phyloP scores from a whole-genome alignment of 2,329 filamentous ascomycete species.

The Fusarium pseudograminearum region DNA sequence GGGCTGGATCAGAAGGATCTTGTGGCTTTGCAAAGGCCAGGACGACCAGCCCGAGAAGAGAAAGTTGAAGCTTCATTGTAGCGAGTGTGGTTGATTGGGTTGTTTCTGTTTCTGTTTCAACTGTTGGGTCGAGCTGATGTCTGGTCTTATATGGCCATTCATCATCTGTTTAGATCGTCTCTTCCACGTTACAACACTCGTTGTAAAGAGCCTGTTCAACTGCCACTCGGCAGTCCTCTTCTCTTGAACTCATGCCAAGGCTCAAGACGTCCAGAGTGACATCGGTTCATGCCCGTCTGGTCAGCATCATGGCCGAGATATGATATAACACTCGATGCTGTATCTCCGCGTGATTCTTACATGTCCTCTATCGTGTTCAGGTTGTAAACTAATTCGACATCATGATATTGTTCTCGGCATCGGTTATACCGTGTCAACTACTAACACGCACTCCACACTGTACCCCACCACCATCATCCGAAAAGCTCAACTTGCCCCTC shows the following conservation, averaged over 20 bases:
- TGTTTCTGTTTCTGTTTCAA: not conserved
- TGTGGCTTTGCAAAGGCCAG: slow-evolving; percentile 46
- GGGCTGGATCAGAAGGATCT: slow-evolving; percentile 32
- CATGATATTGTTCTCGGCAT: slow-evolving; percentile 6
- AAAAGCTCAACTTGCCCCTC: slow-evolving; percentile 45
- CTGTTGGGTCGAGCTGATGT: not conserved
- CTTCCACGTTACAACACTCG: not conserved
- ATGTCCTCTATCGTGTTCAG: slow-evolving; percentile 23
- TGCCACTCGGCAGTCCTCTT: not conserved
- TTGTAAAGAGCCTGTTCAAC: not conserved
- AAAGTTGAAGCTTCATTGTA: slow-evolving; percentile 48
- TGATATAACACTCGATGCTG: not conserved
- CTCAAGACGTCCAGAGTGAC: not conserved
- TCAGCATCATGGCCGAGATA: not conserved
- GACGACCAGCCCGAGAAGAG: slow-evolving; percentile 40
- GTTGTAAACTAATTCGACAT: not conserved
- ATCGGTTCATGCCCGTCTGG: not conserved
- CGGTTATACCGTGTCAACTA: not conserved
- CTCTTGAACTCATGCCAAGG: not conserved
- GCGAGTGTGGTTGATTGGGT: slow-evolving; percentile 10
- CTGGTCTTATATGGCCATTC: slow-evolving; percentile 5
- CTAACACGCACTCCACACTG: slow-evolving; percentile 36
- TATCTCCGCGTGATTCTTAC: not conserved
- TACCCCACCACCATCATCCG: slow-evolving; percentile 44
- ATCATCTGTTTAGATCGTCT: not conserved